These are phyloP conservation scores for Samsoniella hepiali DNA, from an alignment of 2,329 filamentous ascomycete species.

Conservation along the genomic window DNA sequence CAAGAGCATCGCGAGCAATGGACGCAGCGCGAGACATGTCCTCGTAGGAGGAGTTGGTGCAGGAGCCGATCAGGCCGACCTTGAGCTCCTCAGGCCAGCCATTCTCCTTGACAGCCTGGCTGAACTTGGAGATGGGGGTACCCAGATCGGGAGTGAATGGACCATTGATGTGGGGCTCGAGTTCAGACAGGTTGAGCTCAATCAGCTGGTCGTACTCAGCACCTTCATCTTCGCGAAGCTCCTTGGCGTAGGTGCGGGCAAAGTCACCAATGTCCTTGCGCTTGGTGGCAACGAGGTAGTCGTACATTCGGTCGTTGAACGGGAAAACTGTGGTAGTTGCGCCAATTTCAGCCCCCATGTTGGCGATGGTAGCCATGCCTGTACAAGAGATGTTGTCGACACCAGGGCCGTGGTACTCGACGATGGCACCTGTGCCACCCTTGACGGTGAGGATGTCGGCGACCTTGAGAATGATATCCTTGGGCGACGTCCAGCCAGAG, in stretches of 20 bases:
- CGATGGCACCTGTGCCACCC: constrained; percentile 90
- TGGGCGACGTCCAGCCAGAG: constrained; percentile 88
- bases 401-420: constrained; percentile 72
- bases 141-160: constrained; percentile 98
- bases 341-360: constrained; percentile 71
- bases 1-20: constrained; percentile 85
- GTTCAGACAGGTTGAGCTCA: constrained; percentile 90
- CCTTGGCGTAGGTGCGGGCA: constrained; percentile 75
- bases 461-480: constrained; percentile 97
- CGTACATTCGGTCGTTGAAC: constrained; percentile 97
- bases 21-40: constrained; percentile 93
- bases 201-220: constrained; percentile 95
- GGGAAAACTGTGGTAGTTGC: constrained; percentile 94
- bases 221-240: constrained; percentile 83
- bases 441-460: constrained; percentile 97
- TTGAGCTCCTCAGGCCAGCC: constrained; percentile 96
- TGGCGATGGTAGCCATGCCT: constrained; percentile 58
- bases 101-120: constrained; percentile 88
- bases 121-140: constrained; percentile 96
- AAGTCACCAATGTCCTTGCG: constrained; percentile 88
- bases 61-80: constrained; percentile 94
- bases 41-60: constrained; percentile 85
- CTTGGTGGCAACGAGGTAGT: constrained; percentile 91
- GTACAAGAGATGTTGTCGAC: constrained; percentile 66
- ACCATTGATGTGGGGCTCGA: constrained; percentile 98